Evolutionary conservation across 2,329 filamentous ascomycete species (phyloP).

Genomic region (Fusarium sublunatum): DNA sequence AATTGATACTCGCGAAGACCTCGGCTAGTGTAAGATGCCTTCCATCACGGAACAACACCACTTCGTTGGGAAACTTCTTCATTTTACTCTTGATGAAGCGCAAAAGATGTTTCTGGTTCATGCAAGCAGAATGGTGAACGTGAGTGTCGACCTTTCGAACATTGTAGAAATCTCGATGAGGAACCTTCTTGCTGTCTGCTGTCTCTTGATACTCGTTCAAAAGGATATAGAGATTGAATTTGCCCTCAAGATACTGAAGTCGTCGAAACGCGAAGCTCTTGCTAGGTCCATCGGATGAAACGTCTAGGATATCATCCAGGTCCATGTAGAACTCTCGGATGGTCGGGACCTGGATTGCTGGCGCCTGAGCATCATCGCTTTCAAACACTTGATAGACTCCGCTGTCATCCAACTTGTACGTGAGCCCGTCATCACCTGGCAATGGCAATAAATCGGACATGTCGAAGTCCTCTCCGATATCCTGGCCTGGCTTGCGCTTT

Average conservation of each 20-base stretch:
- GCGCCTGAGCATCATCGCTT: conserved; percentile 70
- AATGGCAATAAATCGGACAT: conserved; percentile 81
- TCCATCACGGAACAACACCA: conserved; percentile 91
- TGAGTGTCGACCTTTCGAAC: conserved; percentile 98
- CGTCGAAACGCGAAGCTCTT: conserved; percentile 98
- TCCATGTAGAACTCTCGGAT: conserved; percentile 97
- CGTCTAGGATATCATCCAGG: conserved; percentile 83
- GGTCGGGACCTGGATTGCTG: conserved; percentile 86
- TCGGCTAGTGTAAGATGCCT: conserved; percentile 91
- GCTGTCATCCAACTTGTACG: conserved; percentile 81
- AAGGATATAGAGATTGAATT: conserved; percentile 93
- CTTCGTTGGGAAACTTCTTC: conserved; percentile 96
- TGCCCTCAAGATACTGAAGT: conserved; percentile 94
- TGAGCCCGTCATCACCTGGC: conserved; percentile 76
- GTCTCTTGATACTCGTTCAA: conserved; percentile 98
- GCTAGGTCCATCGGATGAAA: conserved; percentile 94
- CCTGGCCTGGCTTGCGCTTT: conserved; percentile 84
- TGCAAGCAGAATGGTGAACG: conserved; percentile 98
- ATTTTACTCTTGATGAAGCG: conserved; percentile 99
- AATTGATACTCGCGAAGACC: conserved; percentile 96
- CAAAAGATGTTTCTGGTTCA: conserved; percentile 99
- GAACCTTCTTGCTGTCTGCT: conserved; percentile 96
- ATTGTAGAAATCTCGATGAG: conserved; percentile 98
- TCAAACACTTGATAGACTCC: conserved; percentile 96
- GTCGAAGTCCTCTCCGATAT: conserved; percentile 93